Conservation (phyloP, 495 filamentous ascomycete genomes). For the Daldinia grandis region DNA sequence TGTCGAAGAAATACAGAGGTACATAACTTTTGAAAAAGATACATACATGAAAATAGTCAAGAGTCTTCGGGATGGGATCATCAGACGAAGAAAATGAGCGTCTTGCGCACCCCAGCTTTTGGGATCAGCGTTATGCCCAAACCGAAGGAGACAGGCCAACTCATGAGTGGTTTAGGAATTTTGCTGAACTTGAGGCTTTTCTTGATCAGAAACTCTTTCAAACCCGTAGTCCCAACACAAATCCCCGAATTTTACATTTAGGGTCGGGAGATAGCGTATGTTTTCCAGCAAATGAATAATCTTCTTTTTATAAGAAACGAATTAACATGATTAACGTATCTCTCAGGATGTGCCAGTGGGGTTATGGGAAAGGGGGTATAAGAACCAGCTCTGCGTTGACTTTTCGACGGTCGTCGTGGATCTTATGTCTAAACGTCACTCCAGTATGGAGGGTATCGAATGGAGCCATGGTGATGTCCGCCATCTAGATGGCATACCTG, state of each 20-base stretch:
- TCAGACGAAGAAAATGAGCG: slow-evolving; percentile 26
- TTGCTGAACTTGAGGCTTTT: slow-evolving; percentile 58
- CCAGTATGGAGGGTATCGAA: slow-evolving; percentile 47
- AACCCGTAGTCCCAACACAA: slow-evolving; percentile 31
- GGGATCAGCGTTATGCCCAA: slow-evolving; percentile 60
- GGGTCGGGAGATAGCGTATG: slow-evolving; percentile 68
- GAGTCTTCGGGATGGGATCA: slow-evolving; percentile 5
- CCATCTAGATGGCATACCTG: slow-evolving; percentile 50
- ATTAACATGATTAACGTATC: slow-evolving; percentile 5
- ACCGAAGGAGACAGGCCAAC: slow-evolving; percentile 41
- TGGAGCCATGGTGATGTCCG: slow-evolving; percentile 65
- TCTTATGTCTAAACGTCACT: slow-evolving; percentile 57
- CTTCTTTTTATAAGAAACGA: too few species aligned
- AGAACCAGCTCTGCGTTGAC: slow-evolving; percentile 64
- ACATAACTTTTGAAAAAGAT: background rate
- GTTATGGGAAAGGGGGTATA: slow-evolving; percentile 58
- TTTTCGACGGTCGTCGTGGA: slow-evolving; percentile 64
- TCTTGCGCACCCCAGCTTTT: slow-evolving; percentile 57
- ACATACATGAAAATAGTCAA: background rate
- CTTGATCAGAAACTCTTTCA: slow-evolving; percentile 54
- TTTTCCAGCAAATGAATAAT: background rate
- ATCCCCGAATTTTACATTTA: slow-evolving; percentile 60
- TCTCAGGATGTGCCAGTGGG: slow-evolving; percentile 60
- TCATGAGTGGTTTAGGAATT: slow-evolving; percentile 64
- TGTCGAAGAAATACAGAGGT: background rate